phyloP scores from a whole-genome alignment of 352 stramenopile genomes.

The Phytophthora idaei region DNA sequence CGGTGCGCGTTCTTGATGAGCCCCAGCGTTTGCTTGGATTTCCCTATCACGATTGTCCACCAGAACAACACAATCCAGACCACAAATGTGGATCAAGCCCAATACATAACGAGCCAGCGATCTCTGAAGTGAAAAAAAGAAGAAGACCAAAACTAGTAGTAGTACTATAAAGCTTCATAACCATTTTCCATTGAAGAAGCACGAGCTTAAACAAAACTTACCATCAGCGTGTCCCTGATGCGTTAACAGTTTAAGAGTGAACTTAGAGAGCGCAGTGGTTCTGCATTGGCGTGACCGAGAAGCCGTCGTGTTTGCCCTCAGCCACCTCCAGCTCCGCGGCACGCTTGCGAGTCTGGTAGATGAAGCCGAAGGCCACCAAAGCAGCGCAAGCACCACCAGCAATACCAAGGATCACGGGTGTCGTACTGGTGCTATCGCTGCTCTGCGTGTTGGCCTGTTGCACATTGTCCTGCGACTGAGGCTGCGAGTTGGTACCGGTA shows the following conservation, averaged over 20 bases:
- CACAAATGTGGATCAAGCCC: conserved; percentile 4
- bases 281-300: conserved; percentile 59
- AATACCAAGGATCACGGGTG: conserved; percentile 32
- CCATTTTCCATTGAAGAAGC: conserved; percentile 14
- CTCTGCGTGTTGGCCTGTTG: conserved; percentile 55
- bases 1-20: conserved; percentile 20
- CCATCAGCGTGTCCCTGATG: not conserved
- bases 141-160: not conserved
- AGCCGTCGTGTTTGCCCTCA: conserved; percentile 57
- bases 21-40: conserved; percentile 15
- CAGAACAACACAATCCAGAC: conserved; percentile 10
- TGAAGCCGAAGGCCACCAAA: conserved; percentile 71
- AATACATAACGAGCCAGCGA: not conserved
- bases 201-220: not conserved
- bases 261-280: conserved; percentile 60
- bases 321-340: conserved; percentile 58
- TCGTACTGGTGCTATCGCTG: conserved; percentile 6
- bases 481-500: conserved; percentile 31
- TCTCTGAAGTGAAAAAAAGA: conserved; percentile 1
- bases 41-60: conserved; percentile 16
- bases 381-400: conserved; percentile 41
- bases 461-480: conserved; percentile 27
- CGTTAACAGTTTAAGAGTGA: not conserved
- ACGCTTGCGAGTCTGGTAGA: conserved; percentile 77
- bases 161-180: conserved; percentile 4